A percentile compares a stretch with the other conserved stretches of the same genome.
Conservation (phyloP, 192 early-diverging fungal species). For the Piromyces finnis region DNA sequence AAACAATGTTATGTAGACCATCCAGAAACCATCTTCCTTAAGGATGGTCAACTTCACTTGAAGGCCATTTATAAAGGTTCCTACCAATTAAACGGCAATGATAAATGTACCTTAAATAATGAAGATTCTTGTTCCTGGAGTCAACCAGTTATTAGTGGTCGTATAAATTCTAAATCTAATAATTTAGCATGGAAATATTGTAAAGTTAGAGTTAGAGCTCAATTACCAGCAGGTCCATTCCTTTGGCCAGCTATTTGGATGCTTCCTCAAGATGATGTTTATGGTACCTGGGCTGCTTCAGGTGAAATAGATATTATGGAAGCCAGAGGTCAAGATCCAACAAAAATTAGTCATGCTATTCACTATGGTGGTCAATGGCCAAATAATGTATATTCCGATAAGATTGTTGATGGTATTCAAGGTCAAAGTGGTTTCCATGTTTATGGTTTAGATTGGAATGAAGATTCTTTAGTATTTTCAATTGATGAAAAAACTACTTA, state of each 20-base stretch:
- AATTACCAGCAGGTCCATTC: background rate
- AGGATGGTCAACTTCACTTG: background rate
- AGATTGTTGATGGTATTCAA: background rate
- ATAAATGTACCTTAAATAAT: background rate
- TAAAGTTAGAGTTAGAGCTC: background rate
- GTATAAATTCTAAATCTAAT: background rate
- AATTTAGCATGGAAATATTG: background rate
- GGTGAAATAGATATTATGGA: background rate
- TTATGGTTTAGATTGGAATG: background rate
- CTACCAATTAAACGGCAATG: background rate
- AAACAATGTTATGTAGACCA: background rate
- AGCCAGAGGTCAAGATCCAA: background rate
- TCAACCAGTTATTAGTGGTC: background rate
- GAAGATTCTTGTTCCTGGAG: background rate
- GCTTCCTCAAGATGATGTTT: background rate
- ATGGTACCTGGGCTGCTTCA: background rate
- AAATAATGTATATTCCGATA: background rate
- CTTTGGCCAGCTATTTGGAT: constrained; percentile 1
- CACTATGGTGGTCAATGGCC: background rate
- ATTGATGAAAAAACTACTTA: background rate
- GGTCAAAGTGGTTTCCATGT: background rate
- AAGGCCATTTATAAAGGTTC: background rate
- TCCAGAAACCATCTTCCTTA: background rate
- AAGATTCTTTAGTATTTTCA: background rate
- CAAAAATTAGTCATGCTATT: background rate